These are phyloP conservation scores for Torulaspora quercuum DNA, from an alignment of 805 yeast genomes.

Conservation along the genomic window DNA sequence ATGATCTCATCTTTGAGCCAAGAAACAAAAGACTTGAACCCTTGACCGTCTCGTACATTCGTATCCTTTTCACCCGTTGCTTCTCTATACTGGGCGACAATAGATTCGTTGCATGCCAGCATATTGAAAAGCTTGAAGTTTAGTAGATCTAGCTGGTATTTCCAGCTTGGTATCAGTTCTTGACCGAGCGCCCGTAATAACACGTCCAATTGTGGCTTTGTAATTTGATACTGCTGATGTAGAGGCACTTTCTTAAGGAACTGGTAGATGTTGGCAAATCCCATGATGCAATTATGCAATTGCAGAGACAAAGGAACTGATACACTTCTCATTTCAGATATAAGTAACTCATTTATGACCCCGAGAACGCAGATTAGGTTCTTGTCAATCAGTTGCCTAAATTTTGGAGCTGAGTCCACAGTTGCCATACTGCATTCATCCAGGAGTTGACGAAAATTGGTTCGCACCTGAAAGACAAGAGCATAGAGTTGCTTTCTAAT, in stretches of 20 bases:
- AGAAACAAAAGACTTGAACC: conserved; percentile 17
- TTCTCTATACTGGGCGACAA: conserved; percentile 15
- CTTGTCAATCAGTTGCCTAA: conserved; percentile 16
- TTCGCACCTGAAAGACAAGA: conserved; percentile 14
- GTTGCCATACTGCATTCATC: conserved; percentile 14
- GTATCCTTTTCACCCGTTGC: conserved; percentile 9
- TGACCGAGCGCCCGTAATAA: conserved; percentile 21
- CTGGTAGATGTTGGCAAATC: conserved; percentile 25
- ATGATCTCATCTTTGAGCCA: conserved; percentile 28
- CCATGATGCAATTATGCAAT: conserved; percentile 26
- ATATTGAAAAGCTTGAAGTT: conserved; percentile 22
- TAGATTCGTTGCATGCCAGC: conserved; percentile 13
- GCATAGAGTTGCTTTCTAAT: conserved; percentile 16
- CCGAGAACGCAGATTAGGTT: conserved; percentile 17
- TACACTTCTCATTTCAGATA: conserved; percentile 15
- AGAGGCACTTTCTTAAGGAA: conserved; percentile 25
- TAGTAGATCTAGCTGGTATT: conserved; percentile 24
- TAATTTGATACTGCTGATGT: conserved; percentile 19
- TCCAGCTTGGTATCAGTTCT: conserved; percentile 28
- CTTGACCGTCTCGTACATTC: conserved; percentile 17
- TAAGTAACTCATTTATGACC: conserved; percentile 15
- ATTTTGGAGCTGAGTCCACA: conserved; percentile 17
- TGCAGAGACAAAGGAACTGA: conserved; percentile 15
- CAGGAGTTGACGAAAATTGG: conserved; percentile 14
- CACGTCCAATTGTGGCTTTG: conserved; percentile 21